A percentile compares a stretch with the other conserved stretches of the same genome.
These are phyloP conservation scores for Penicillium lividum DNA, from an alignment of 495 filamentous ascomycete species.

Conservation along the genomic window DNA sequence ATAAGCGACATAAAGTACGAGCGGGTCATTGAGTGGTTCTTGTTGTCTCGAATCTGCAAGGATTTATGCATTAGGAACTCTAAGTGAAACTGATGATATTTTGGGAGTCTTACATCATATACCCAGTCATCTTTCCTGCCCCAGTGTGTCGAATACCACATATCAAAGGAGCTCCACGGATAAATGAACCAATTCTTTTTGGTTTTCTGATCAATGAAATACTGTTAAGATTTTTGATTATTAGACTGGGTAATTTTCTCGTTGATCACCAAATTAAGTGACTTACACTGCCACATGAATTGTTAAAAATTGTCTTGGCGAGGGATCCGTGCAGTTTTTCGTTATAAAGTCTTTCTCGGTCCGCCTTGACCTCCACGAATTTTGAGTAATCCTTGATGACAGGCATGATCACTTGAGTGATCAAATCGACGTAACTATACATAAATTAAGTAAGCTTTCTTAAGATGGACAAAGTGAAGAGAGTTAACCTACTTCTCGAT, in stretches of 20 bases:
- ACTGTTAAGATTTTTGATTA: slow-evolving; percentile 6
- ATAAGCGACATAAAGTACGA: no score
- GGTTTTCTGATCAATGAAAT: slow-evolving; percentile 13
- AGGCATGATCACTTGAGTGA: not conserved
- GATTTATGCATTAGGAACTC: no score
- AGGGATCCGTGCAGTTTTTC: no score
- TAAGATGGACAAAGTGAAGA: not conserved
- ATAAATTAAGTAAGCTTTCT: not conserved
- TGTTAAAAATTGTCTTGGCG: no score
- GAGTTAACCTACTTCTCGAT: slow-evolving; percentile 46
- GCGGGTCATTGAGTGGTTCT: no score
- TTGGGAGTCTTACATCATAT: slow-evolving; percentile 1
- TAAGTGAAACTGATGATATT: no score
- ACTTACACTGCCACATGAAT: no score
- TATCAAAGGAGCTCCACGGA: slow-evolving; percentile 16
- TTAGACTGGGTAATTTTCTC: not conserved
- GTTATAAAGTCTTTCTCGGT: no score
- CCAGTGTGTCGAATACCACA: slow-evolving; percentile 16
- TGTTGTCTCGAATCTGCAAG: no score
- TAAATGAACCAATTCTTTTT: slow-evolving; percentile 20
- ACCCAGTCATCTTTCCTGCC: slow-evolving; percentile 11
- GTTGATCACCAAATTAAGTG: no score
- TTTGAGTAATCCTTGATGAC: not conserved
- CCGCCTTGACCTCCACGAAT: not conserved
- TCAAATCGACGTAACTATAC: not conserved